Evolutionary conservation across 2,329 filamentous ascomycete species (phyloP).

Genomic region (Colletotrichum abscissum): DNA sequence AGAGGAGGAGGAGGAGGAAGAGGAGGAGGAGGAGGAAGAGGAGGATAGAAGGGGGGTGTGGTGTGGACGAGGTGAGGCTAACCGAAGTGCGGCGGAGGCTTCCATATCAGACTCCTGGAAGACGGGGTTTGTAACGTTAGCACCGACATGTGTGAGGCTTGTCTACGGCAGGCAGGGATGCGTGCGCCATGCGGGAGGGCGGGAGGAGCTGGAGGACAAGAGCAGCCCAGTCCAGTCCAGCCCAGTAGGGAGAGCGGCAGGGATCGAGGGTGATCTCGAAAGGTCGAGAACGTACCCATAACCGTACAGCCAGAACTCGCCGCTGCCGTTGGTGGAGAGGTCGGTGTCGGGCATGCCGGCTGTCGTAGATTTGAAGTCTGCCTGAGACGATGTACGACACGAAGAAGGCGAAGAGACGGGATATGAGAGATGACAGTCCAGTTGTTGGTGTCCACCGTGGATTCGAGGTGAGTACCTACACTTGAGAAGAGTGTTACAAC

Average conservation of each 20-base stretch:
- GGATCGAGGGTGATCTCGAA: conserved; percentile 5
- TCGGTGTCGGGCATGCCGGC: conserved; percentile 51
- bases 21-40: not conserved
- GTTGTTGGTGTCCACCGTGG: not conserved
- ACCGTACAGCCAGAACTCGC: conserved; percentile 95
- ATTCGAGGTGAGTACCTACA: not conserved
- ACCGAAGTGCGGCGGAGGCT: conserved; percentile 96
- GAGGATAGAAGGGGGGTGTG: conserved; percentile 14
- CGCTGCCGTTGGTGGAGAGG: conserved; percentile 45
- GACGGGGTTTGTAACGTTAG: conserved; percentile 15
- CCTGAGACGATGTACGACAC: not conserved
- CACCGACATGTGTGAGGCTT: conserved; percentile 13
- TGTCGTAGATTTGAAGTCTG: not conserved
- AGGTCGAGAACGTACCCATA: conserved; percentile 77
- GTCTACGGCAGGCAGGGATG: conserved; percentile 29
- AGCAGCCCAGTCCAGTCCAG: not conserved
- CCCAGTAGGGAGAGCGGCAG: conserved; percentile 13
- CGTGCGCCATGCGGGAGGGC: conserved; percentile 12
- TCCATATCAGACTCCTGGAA: conserved; percentile 90
- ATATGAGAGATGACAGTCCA: not conserved
- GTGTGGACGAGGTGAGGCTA: conserved; percentile 42
- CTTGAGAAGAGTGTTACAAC: not conserved
- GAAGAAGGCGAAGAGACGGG: not conserved
- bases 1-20: not conserved
- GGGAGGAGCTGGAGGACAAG: conserved; percentile 8